Evolutionary conservation across 176 grass and related monocot genomes (phyloP), one percentile per base, ranked within the genome.

Genomic region (Oryza glumipatula): DNA sequence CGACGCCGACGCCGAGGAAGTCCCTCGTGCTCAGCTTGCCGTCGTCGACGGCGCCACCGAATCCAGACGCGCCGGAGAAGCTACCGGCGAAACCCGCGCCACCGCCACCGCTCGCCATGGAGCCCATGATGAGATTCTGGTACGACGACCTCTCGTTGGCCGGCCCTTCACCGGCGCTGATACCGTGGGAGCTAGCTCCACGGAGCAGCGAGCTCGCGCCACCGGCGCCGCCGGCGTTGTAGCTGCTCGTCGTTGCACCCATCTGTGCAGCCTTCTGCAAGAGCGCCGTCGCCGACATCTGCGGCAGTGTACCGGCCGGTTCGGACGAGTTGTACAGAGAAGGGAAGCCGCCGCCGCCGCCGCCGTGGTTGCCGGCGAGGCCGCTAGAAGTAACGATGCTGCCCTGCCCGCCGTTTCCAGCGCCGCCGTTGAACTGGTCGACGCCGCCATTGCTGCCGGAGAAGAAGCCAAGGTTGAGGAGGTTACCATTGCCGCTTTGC

Each of bases 231-330:
- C 89, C 83, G n/a, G 30, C 72, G 46, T 36, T 65, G 66, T 82
- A 15, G 65, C 73, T 73, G 63, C 90, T 90, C 21, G 86, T 83
- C n/a, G 86, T 92, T 26, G 90, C 92, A 16, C 91, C 96, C 90
- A 99, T 96, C 81, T 96, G 94, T 0, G 97, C 88, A 0, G 97
- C 97, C 79, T 94, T 99, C 84, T 96, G 90, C 63, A 99, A 84
- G 7, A 99, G 90, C 64, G 97, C 97, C 1, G 97, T 99, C 7
- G 97, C 94, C 2, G 97, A 96, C 90, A 96, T 96, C 88, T 94
- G 91, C 38, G 93, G 78, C 36, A 72, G 58, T 1, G 26, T 28
- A 1, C 63, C 74, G 43, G 44, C 67, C 0, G 85, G 44, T 12
- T 76, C 70, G 0, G 85, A 76, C 3, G 82, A 51, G 45, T 65